Evolutionary conservation across 1,139 yeast genomes (phyloP).

Genomic region (Lodderomyces metapsilosis): DNA sequence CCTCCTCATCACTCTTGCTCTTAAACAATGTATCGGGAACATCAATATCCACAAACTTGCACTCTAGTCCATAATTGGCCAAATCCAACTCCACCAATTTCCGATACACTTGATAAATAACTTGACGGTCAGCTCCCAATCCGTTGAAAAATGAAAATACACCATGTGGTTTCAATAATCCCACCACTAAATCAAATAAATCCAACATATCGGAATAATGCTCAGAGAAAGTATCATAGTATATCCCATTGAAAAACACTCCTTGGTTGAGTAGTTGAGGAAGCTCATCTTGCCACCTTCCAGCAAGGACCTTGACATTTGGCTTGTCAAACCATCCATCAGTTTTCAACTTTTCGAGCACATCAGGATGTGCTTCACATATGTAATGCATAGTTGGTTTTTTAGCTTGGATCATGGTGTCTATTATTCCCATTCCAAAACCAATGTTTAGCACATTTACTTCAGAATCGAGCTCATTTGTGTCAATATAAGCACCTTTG

Average conservation of each 20-base stretch:
- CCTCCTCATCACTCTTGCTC: slow-evolving; percentile 7
- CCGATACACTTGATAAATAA: slow-evolving; percentile 86
- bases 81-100: slow-evolving; percentile 80
- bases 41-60: slow-evolving; percentile 47
- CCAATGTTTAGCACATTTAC: slow-evolving; percentile 76
- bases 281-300: slow-evolving; percentile 87
- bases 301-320: slow-evolving; percentile 73
- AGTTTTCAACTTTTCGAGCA: slow-evolving; percentile 57
- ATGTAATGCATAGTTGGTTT: slow-evolving; percentile 76
- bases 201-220: slow-evolving; percentile 84
- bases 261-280: slow-evolving; percentile 62
- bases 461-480: slow-evolving; percentile 33
- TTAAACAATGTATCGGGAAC: slow-evolving; percentile 39
- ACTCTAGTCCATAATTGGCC: slow-evolving; percentile 70
- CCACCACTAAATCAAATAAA: slow-evolving; percentile 77
- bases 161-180: slow-evolving; percentile 77
- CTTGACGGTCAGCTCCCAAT: slow-evolving; percentile 89
- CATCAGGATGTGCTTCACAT: slow-evolving; percentile 95
- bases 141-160: slow-evolving; percentile 91
- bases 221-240: slow-evolving; percentile 92
- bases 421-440: slow-evolving; percentile 96
- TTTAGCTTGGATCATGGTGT: slow-evolving; percentile 61
- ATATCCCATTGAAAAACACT: slow-evolving; percentile 82
- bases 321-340: slow-evolving; percentile 86
- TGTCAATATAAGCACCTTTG: slow-evolving; percentile 28